phyloP scores from a whole-genome alignment of 306 rosid species.

The Lathyrus aphaca region DNA sequence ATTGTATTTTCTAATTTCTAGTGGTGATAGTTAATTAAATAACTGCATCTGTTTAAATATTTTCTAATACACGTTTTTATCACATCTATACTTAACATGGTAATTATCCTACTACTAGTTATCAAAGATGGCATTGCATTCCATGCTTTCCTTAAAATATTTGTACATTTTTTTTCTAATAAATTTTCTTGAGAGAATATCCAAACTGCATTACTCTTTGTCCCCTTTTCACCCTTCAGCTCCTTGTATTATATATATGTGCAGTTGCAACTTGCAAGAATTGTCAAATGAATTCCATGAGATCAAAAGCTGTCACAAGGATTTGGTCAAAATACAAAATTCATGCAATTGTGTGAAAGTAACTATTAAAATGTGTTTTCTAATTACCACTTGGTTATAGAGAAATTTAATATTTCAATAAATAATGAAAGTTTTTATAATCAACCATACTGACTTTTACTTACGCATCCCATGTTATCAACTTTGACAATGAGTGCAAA shows the following conservation, averaged over 20 bases:
- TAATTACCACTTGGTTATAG: background rate
- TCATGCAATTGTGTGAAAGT: background rate
- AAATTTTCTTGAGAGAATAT: background rate
- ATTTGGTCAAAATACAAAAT: slow-evolving; percentile 20
- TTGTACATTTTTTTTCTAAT: background rate
- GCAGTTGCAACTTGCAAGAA: slow-evolving; percentile 12
- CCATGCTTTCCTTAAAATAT: too few relatives aligned
- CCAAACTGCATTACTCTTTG: slow-evolving; percentile 9
- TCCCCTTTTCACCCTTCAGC: background rate
- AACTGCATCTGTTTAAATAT: background rate
- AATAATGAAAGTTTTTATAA: background rate
- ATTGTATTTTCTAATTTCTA: slow-evolving; percentile 3
- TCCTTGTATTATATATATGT: background rate
- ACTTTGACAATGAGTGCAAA: background rate
- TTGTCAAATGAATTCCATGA: background rate
- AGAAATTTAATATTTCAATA: background rate
- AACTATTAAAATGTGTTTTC: background rate
- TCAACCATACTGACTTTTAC: background rate
- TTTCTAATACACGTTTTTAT: slow-evolving; percentile 4
- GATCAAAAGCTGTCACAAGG: slow-evolving; percentile 26
- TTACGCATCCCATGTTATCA: background rate
- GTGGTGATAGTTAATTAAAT: background rate
- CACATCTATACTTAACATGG: background rate
- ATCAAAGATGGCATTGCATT: background rate
- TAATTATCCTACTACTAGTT: background rate